These are phyloP conservation scores for Ceratorhiza oryzae-sativae DNA, from an alignment of 1,284 basidiomycete genomes.

Conservation along the genomic window DNA sequence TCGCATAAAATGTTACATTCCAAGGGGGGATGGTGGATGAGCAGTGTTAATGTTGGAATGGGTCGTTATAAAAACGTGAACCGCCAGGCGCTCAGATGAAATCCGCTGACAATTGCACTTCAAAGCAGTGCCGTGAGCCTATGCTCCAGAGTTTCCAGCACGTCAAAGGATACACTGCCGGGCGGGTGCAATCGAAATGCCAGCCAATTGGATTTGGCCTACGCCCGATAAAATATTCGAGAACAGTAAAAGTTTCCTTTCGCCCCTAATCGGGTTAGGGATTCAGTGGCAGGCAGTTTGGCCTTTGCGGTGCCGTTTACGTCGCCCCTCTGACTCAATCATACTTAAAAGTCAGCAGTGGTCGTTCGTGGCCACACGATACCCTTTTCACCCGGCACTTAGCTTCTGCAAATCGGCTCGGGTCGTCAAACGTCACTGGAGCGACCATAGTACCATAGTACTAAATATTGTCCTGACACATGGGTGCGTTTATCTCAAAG, in stretches of 20 bases:
- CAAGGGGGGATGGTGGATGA: too few relatives aligned
- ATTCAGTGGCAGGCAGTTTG: neutral
- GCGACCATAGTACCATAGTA: neutral
- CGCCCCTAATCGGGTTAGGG: neutral
- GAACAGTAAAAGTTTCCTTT: neutral
- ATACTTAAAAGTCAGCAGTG: neutral
- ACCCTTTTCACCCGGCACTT: neutral
- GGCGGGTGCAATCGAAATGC: neutral
- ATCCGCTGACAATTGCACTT: too few relatives aligned
- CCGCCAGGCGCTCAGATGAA: too few relatives aligned
- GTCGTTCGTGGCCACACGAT: neutral
- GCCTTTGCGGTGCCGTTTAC: neutral
- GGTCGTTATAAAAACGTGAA: too few relatives aligned
- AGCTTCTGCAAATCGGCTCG: neutral
- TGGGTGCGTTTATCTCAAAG: constrained; percentile 1
- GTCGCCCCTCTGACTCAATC: neutral
- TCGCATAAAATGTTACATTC: too few relatives aligned
- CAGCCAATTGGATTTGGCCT: neutral
- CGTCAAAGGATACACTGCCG: neutral
- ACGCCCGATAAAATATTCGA: neutral
- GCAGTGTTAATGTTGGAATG: too few relatives aligned
- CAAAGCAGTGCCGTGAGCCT: neutral
- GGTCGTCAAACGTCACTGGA: neutral
- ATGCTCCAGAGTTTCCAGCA: neutral
- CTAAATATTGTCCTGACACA: neutral